A percentile compares a stretch with the other conserved stretches of the same genome.
phyloP scores from a whole-genome alignment of 1,284 basidiomycete genomes.

The Sporisorium graminicola region DNA sequence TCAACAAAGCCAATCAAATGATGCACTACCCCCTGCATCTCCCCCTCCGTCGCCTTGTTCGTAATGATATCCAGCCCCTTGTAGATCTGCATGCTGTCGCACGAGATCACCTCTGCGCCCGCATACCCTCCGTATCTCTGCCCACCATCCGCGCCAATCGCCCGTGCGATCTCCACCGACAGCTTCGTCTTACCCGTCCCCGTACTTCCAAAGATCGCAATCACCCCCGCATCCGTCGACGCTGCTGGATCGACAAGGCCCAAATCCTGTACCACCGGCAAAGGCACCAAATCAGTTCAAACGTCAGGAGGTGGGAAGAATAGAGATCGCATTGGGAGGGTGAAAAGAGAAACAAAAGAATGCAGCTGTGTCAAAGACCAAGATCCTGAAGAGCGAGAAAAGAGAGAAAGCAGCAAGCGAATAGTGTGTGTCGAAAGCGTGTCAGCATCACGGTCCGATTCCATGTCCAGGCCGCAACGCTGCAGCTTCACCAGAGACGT shows the following conservation, averaged over 20 bases:
- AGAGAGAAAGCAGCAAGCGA: constrained; percentile 10
- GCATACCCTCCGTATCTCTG: constrained; percentile 15
- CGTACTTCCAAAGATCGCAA: constrained; percentile 92
- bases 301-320: neutral
- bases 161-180: constrained; percentile 85
- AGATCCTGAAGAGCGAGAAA: constrained; percentile 32
- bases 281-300: neutral
- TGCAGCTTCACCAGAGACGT: neutral
- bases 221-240: constrained; percentile 45
- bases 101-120: constrained; percentile 80
- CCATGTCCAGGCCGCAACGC: constrained; percentile 1
- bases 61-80: constrained; percentile 93
- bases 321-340: constrained; percentile 1
- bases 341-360: neutral
- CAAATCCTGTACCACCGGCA: constrained; percentile 16
- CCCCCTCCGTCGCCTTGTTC: constrained; percentile 86
- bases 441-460: constrained; percentile 33
- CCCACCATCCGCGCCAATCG: constrained; percentile 47
- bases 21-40: constrained; percentile 86
- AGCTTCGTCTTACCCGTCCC: constrained; percentile 97
- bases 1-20: constrained; percentile 87
- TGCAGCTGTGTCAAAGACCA: constrained; percentile 21
- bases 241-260: neutral
- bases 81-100: constrained; percentile 98
- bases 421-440: constrained; percentile 8